Evolutionary conservation across 192 early-diverging fungal genomes (phyloP), one percentile per base, ranked within the genome.

Genomic region (Rhizophagus sp.): DNA sequence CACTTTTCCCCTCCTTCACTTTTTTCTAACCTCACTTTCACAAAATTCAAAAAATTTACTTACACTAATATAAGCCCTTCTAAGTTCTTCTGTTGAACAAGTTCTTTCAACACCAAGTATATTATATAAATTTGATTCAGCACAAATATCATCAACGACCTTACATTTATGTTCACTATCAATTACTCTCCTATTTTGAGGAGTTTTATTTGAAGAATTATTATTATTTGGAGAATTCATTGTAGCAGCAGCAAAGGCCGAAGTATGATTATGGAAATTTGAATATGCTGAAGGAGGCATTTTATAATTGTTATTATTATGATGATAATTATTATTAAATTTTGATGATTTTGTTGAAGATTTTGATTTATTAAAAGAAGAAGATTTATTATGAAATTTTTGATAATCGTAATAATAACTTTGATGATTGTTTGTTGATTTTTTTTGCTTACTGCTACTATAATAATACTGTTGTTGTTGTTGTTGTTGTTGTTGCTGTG

Each of bases 101-200:
- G 74, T 80, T 69, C 82, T 83, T 49, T 69, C 81, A 33, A 90
- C 83, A 22, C 83, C 87, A 13, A 90, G 77, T 24, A 91, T 87
- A 13, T 67, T 69, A 64, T 89, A 91, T 30, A 85, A 85, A 34
- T 88, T 84, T 44, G 86, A 80, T 49, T 88, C 88, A 36, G 79
- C 70, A 33, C 88, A 80, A 41, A 90, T 90, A 22, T 87, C 86
- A 1, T 88, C 87, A 7, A 90, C 88, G 34, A 85, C 73, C 61
- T 81, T 78, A 75, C 86, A 85, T 34, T 80, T 73, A 30, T 50
- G 11, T 13, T 73, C 71, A 49, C n/a, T 50, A 73, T 47, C 47
- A 27, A 73, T 30, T 1, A 50, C 47, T 25, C 36, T 70, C 33
- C 39, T 34, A 22, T 44, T 70, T n/a, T 22, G 33, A 2, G 30